Evolutionary conservation across 2,329 filamentous ascomycete species (phyloP).

Genomic region (Diaporthe longicolla): DNA sequence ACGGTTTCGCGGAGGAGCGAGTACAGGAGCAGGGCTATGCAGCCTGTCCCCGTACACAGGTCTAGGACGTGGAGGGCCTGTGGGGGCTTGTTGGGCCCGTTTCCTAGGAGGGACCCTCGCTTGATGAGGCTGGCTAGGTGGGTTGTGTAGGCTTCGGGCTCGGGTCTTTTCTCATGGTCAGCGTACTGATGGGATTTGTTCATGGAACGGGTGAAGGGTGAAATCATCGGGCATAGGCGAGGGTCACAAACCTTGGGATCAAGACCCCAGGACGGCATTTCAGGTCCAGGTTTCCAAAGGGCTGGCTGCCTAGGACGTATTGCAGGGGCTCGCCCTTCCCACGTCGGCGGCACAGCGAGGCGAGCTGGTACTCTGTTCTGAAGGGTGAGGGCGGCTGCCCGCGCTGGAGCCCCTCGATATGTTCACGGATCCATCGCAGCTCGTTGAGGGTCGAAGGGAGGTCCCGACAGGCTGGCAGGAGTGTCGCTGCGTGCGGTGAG

Average conservation of each 20-base stretch:
- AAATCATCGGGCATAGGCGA: too few species aligned
- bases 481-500: slow-evolving; percentile 69
- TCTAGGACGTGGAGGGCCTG: slow-evolving; percentile 77
- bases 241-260: slow-evolving; percentile 76
- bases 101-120: slow-evolving; percentile 39
- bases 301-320: slow-evolving; percentile 90
- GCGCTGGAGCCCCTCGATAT: slow-evolving; percentile 55
- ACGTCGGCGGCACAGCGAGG: slow-evolving; percentile 62
- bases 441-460: slow-evolving; percentile 76
- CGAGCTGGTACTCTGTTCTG: slow-evolving; percentile 46
- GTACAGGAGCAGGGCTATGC: slow-evolving; percentile 84
- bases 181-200: not conserved
- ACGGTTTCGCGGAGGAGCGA: slow-evolving; percentile 63
- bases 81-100: slow-evolving; percentile 7
- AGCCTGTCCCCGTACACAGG: slow-evolving; percentile 91
- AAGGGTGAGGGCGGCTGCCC: not conserved
- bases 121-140: slow-evolving; percentile 65
- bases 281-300: slow-evolving; percentile 88
- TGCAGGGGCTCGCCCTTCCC: slow-evolving; percentile 82
- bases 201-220: not conserved
- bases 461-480: slow-evolving; percentile 76
- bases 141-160: slow-evolving; percentile 78
- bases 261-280: slow-evolving; percentile 82
- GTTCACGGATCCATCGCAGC: slow-evolving; percentile 79
- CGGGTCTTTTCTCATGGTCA: slow-evolving; percentile 58